Evolutionary conservation across 2,329 filamentous ascomycete species (phyloP), one percentile per base, ranked within the genome.

Genomic region (Pyricularia grisea): DNA sequence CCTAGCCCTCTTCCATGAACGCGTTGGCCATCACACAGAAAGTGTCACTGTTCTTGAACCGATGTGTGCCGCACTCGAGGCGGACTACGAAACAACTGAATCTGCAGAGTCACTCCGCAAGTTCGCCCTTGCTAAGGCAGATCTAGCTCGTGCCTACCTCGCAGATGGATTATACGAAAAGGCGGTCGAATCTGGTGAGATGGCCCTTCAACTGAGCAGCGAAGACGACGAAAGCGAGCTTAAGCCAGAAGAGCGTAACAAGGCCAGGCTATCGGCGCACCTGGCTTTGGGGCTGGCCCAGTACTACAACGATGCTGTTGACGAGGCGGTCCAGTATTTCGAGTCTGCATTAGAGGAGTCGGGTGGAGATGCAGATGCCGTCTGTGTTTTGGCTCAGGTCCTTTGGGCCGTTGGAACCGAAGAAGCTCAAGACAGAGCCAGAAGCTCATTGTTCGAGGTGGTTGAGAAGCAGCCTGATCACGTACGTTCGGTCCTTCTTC

Each of bases 331-430:
- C 30, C 83, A 85, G 12, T 93, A 91, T 79, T 97, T 99, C 78
- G 88, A 92, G 72, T 84, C 88, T 2, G 93, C 93, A 0, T 83
- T 98, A 9, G 84, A 89, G 69, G 93, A 97, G 76, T 93, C 91
- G 0, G 81, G 87, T 86, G 87, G 36, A 55, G 89, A 93, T 71
- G 91, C 94, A 0, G 93, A 97, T 75, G 90, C 94, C 0, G 89
- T 93, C 0, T 97, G 94, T 75, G 83, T 97, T 14, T 83, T 98
- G 14, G 92, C 94, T 0, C 93, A 98, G 78, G 92, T 98, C 0
- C 84, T 98, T 0, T 99, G 95, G 94, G 94, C 94, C 0, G 93
- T 92, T 72, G 93, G 92, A 10, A 88, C 89, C 0, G 87, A 90
- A 7, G 84, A 89, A 0, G 91, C 94, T 69, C 88, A 90, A 65